Evolutionary conservation across 2,329 filamentous ascomycete species (phyloP), one percentile per base, ranked within the genome.

Genomic region (Epichloe gansuensis): DNA sequence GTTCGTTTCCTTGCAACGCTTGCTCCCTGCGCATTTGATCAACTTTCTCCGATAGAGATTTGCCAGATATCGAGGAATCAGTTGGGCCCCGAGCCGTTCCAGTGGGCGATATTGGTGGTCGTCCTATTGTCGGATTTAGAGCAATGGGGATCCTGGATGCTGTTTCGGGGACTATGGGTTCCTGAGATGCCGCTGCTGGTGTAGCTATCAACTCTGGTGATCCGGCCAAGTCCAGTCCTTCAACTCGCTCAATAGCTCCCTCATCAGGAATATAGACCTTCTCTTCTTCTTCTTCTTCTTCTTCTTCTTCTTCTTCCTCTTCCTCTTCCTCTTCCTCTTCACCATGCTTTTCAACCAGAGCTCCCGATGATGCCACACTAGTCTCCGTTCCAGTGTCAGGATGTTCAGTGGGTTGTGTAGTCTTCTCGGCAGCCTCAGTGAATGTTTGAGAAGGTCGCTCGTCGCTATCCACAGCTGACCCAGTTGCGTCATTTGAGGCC

Each of bases 401-500:
- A 48, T 62, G 63, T 15, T 72, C 70, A 0, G 72, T 72, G 1
- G 69, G 66, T 38, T 75, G 69, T 0, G 71, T 72, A 43, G 65
- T 67, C 58, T 75, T 76, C 43, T 75, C 74, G 21, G 76, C 73
- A 9, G 66, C 59, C 46, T 78, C 75, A 1, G 71, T 71, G 49
- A 69, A 71, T 4, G 68, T 67, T 57, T 76, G 73, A 2, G 70
- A 73, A 5, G 65, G 65, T 41, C 67, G 73, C 50, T 79, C 77
- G 8, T 75, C 72, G 11, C 69, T 65, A 54, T 79, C 76, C 5
- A 73, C 71, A 2, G 73, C 70, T 23, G 85, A 82, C 7, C 74
- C 71, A 2, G 75, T 74, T 43, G 86, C 82, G 48, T 94, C 89
- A 12, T 80, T 80, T 6, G 85, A 81, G 5, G 77, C 75, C 15